Evolutionary conservation across 371 early-diverging fungal species (phyloP).

Genomic region (Apophysomyces trapeziformis): DNA sequence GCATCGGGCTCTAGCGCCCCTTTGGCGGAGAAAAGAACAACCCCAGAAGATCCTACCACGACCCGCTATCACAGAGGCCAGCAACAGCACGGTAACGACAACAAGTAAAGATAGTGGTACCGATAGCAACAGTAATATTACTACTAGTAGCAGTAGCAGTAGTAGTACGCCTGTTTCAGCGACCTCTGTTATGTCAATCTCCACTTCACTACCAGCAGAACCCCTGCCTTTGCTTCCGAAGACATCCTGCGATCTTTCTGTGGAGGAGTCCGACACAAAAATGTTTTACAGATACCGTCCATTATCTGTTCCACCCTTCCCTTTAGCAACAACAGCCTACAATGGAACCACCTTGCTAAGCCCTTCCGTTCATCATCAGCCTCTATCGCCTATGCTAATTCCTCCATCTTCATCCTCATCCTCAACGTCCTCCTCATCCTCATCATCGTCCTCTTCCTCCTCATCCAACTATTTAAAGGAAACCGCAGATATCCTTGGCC

Average conservation of each 20-base stretch:
- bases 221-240: too few relatives aligned
- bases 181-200: too few relatives aligned
- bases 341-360: background rate
- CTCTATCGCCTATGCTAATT: too few relatives aligned
- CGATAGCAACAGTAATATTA: too few relatives aligned
- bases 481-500: conserved; percentile 4
- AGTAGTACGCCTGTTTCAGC: too few relatives aligned
- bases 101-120: too few relatives aligned
- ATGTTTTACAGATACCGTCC: background rate
- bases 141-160: too few relatives aligned
- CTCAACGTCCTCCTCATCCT: background rate
- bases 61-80: background rate
- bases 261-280: background rate
- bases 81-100: too few relatives aligned
- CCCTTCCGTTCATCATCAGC: background rate
- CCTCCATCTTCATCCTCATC: background rate
- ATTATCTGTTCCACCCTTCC: background rate
- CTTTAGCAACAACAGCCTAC: background rate
- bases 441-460: background rate
- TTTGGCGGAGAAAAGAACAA: conserved; percentile 16
- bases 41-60: conserved; percentile 23
- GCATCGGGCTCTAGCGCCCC: conserved; percentile 16
- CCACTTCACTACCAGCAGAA: too few relatives aligned
- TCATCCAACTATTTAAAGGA: conserved; percentile 14
- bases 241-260: background rate